These are phyloP conservation scores for Phytopythium montanum DNA, from an alignment of 352 stramenopile species.

Conservation along the genomic window DNA sequence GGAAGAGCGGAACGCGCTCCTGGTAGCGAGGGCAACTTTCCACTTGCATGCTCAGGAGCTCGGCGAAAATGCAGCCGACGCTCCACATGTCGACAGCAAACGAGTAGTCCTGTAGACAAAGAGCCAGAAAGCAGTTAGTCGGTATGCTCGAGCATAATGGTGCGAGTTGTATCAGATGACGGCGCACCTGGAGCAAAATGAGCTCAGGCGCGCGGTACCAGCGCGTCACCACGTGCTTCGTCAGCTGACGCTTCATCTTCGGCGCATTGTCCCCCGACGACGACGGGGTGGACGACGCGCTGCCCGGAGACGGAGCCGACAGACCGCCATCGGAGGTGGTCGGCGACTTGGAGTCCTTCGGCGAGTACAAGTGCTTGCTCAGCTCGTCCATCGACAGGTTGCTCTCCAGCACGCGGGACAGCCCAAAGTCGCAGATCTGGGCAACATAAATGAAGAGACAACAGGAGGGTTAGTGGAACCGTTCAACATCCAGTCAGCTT, in stretches of 20 bases:
- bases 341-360: conserved; percentile 74
- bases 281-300: conserved; percentile 67
- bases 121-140: not conserved
- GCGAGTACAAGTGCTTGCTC: conserved; percentile 74
- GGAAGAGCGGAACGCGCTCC: conserved; percentile 81
- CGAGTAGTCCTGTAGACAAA: conserved; percentile 85
- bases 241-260: conserved; percentile 91
- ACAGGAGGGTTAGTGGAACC: not conserved
- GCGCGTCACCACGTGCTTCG: conserved; percentile 98
- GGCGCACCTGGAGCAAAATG: conserved; percentile 82
- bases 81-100: conserved; percentile 99
- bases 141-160: not conserved
- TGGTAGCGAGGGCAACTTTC: conserved; percentile 85
- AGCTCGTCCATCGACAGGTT: conserved; percentile 75
- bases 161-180: not conserved
- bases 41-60: conserved; percentile 86
- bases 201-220: conserved; percentile 97
- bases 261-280: conserved; percentile 50
- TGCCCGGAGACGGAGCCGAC: conserved; percentile 56
- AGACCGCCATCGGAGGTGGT: conserved; percentile 64
- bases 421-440: conserved; percentile 80
- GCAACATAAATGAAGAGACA: not conserved
- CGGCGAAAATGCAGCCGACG: conserved; percentile 94
- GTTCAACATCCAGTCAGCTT: not conserved
- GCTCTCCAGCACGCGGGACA: conserved; percentile 79